A percentile compares a stretch with the other conserved stretches of the same genome.
Conservation (phyloP, 2,329 filamentous ascomycete species). For the Leptographium galeiforme region DNA sequence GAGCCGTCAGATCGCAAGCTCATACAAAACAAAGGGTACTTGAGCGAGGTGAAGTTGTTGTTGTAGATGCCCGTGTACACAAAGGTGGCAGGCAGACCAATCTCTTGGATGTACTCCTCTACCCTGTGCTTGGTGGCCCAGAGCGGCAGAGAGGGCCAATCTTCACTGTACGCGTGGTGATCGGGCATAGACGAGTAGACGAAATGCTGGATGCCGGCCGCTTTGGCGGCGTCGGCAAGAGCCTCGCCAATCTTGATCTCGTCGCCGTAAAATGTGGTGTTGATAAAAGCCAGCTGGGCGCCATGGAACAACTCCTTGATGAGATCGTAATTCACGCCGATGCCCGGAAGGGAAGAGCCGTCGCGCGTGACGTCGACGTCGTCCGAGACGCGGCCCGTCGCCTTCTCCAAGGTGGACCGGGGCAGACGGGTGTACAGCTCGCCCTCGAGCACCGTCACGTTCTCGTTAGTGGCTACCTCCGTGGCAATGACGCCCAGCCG, state of each 20-base stretch:
- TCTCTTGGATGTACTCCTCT: conserved; percentile 76
- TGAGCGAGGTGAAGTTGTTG: conserved; percentile 93
- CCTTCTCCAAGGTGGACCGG: conserved; percentile 32
- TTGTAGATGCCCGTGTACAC: conserved; percentile 97
- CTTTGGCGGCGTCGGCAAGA: conserved; percentile 79
- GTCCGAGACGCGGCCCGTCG: conserved; percentile 12
- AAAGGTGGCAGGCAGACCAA: conserved; percentile 77
- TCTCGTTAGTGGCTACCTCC: conserved; percentile 68
- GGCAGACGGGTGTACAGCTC: conserved; percentile 47
- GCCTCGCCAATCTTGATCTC: conserved; percentile 82
- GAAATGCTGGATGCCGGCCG: conserved; percentile 74
- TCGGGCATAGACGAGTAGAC: conserved; percentile 97
- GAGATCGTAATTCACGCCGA: conserved; percentile 57
- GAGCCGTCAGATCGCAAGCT: conserved; percentile 72
- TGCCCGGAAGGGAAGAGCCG: conserved; percentile 42
- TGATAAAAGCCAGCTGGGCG: conserved; percentile 86
- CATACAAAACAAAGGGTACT: conserved; percentile 92
- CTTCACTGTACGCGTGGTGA: conserved; percentile 62
- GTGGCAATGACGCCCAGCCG: conserved; percentile 77
- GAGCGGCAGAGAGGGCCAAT: conserved; percentile 73
- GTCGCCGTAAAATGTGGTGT: conserved; percentile 94
- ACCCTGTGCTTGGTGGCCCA: conserved; percentile 90
- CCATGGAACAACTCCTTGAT: conserved; percentile 70
- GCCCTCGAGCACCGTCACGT: conserved; percentile 53
- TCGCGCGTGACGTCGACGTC: conserved; percentile 53